Base-by-base conservation (phyloP, 441 rosid species). In the Macaranga tanarius region DNA sequence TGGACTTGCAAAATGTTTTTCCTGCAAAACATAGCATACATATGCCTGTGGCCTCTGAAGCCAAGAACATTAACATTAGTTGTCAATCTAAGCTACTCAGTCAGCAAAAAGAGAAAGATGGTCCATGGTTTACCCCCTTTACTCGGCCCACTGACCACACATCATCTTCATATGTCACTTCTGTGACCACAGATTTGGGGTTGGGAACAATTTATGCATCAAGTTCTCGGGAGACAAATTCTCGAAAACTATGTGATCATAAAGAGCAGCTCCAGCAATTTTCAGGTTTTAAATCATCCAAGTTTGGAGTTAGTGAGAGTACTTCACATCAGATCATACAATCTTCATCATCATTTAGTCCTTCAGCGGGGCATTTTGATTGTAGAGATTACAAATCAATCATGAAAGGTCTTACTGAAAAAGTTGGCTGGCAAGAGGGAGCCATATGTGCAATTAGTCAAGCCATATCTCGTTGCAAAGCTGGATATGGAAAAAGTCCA, bases 181-280 rank as follows among this genome's bases (percentile, higher is more conserved):
- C 87, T 62, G 82, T 85, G 44, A 84, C 89, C 7, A 90, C 93
- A n/a, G 89, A 86, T 82, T 74, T 90, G 69, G 89, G 90, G n/a
- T 72, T 89, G 76, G 89, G 92, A 76, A 82, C 86, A 25, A 69
- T 79, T 40, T 86, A 79, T 31, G 70, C 89, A 44, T 80, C 88
- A 12, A 82, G 67, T 64, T 81, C 68, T 70, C 79, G 64, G 70
- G 87, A 83, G 67, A 70, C 83, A 34, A 73, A 67, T 73, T 67
- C 76, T 70, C 62, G 76, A 1, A 64, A 79, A 20, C 77, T 76
- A 0, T 62, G 67, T 40, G 75, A 76, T 62, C 76, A 66, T 34
- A 59, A 45, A 75, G 85, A 74, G 52, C 70, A 44, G 19, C 64
- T 69, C 44, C 71, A 58, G 56, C 69, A 4, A 38, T 63, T 77